Percentiles rank a stretch among this genome's conserved stretches.
Evolutionary conservation across 768 basidiomycete genomes (phyloP).

Genomic region (Rhizopogon rudus): DNA sequence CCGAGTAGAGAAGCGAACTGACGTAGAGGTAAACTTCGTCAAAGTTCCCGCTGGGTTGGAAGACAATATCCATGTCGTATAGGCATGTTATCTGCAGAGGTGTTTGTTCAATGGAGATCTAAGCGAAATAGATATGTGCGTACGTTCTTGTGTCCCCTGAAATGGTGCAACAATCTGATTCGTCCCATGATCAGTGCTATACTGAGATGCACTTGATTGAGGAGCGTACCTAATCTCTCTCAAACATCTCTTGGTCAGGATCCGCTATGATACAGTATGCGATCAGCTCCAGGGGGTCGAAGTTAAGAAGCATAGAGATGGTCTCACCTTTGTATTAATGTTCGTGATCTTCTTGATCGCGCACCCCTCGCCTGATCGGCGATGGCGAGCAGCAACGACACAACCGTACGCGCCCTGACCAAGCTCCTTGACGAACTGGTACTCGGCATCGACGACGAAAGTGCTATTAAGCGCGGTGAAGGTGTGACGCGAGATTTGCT

Average conservation of each 20-base stretch:
- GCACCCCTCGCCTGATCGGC: slow-evolving; percentile 79
- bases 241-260: slow-evolving; percentile 94
- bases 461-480: slow-evolving; percentile 83
- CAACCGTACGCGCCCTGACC: slow-evolving; percentile 95
- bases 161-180: slow-evolving; percentile 86
- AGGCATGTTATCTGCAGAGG: slow-evolving; percentile 79
- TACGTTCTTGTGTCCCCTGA: slow-evolving; percentile 98
- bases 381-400: slow-evolving; percentile 83
- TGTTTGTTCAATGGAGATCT: slow-evolving; percentile 9
- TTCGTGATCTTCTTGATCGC: slow-evolving; percentile 97
- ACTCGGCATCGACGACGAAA: slow-evolving; percentile 85
- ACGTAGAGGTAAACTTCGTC: slow-evolving; percentile 96
- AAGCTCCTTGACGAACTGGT: slow-evolving; percentile 94
- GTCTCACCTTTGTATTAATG: slow-evolving; percentile 77
- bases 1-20: slow-evolving; percentile 21
- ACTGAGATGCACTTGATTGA: neutral
- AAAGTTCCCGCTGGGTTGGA: slow-evolving; percentile 87
- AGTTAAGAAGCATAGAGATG: neutral
- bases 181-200: slow-evolving; percentile 7
- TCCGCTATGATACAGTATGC: slow-evolving; percentile 48
- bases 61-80: slow-evolving; percentile 98
- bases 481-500: slow-evolving; percentile 58
- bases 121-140: slow-evolving; percentile 16
- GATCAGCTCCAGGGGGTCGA: slow-evolving; percentile 9
- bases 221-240: slow-evolving; percentile 80